Percentiles rank a stretch among this genome's conserved stretches.
These are phyloP conservation scores for Yarrowia deformans DNA, from an alignment of 805 yeast genomes.

Conservation along the genomic window DNA sequence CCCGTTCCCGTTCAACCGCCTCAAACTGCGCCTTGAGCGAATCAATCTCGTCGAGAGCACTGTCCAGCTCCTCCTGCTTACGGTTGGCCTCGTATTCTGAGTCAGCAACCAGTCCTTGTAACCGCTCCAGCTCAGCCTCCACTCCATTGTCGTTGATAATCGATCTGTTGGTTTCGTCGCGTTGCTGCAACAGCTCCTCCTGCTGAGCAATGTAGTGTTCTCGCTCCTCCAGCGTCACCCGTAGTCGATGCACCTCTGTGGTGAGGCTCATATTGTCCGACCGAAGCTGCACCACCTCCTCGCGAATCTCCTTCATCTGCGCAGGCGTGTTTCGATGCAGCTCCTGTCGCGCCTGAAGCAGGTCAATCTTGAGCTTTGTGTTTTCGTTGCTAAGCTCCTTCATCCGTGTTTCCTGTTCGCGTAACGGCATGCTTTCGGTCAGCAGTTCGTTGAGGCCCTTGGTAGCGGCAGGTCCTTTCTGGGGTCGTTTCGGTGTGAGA, in stretches of 20 bases:
- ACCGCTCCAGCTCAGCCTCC: constrained; percentile 29
- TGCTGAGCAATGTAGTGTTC: constrained; percentile 1
- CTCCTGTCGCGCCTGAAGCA: constrained; percentile 25
- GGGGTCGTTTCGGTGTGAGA: background rate
- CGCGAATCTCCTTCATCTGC: constrained; percentile 27
- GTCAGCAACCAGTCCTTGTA: constrained; percentile 10
- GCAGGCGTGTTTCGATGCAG: constrained; percentile 28
- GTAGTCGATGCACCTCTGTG: constrained; percentile 19
- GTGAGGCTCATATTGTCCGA: constrained; percentile 23
- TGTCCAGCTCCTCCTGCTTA: constrained; percentile 31
- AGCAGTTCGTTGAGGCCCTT: constrained; percentile 30
- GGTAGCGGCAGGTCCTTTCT: background rate
- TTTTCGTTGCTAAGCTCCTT: constrained; percentile 37
- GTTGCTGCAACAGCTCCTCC: constrained; percentile 10
- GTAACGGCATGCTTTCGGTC: constrained; percentile 25
- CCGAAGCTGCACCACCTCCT: constrained; percentile 25
- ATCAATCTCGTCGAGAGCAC: constrained; percentile 36
- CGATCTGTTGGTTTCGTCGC: constrained; percentile 23
- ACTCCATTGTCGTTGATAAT: constrained; percentile 3
- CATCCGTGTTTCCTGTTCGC: constrained; percentile 30
- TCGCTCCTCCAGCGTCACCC: constrained; percentile 9
- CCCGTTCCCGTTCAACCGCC: constrained; percentile 3
- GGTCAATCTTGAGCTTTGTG: constrained; percentile 35
- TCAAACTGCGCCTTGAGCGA: constrained; percentile 21
- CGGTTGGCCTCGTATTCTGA: constrained; percentile 27